These are phyloP conservation scores for Aspergillus alliaceus DNA, from an alignment of 2,329 filamentous ascomycete species.

Conservation along the genomic window DNA sequence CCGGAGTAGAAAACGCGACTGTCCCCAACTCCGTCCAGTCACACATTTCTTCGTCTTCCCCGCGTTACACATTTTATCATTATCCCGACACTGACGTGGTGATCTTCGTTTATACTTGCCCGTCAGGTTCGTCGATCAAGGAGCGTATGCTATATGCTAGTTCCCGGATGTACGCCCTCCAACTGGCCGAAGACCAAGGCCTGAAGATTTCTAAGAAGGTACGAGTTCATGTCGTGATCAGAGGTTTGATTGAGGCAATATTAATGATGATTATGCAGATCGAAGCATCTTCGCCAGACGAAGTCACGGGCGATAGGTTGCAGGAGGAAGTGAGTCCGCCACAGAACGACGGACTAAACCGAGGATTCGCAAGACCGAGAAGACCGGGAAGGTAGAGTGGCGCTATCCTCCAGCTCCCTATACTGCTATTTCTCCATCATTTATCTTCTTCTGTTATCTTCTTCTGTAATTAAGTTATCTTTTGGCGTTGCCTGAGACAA, in stretches of 20 bases:
- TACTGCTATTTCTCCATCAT: slow-evolving; percentile 8
- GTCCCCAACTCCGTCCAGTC: slow-evolving; percentile 45
- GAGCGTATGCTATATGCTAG: slow-evolving; percentile 67
- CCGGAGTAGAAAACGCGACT: slow-evolving; percentile 43
- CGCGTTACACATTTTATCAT: slow-evolving; percentile 62
- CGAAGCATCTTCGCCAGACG: slow-evolving; percentile 60
- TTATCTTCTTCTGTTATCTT: too few relatives aligned
- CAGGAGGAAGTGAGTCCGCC: slow-evolving; percentile 54
- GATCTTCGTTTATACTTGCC: slow-evolving; percentile 66
- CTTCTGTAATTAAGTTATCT: slow-evolving; percentile 9
- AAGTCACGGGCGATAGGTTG: slow-evolving; percentile 55
- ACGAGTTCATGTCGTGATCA: slow-evolving; percentile 14
- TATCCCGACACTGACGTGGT: slow-evolving; percentile 50
- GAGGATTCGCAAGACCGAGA: slow-evolving; percentile 64
- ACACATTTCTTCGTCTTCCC: slow-evolving; percentile 54
- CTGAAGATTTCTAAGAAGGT: slow-evolving; percentile 59
- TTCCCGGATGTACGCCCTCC: slow-evolving; percentile 55
- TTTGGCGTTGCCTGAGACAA: slow-evolving; percentile 5
- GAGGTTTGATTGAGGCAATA: slow-evolving; percentile 5
- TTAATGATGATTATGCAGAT: slow-evolving; percentile 41
- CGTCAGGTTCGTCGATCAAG: slow-evolving; percentile 60
- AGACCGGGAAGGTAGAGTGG: slow-evolving; percentile 54
- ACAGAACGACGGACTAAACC: slow-evolving; percentile 48
- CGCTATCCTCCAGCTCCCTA: slow-evolving; percentile 2
- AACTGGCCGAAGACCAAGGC: slow-evolving; percentile 55